Evolutionary conservation across 1,139 yeast species (phyloP).

Genomic region (Sugiyamaella paludigena): DNA sequence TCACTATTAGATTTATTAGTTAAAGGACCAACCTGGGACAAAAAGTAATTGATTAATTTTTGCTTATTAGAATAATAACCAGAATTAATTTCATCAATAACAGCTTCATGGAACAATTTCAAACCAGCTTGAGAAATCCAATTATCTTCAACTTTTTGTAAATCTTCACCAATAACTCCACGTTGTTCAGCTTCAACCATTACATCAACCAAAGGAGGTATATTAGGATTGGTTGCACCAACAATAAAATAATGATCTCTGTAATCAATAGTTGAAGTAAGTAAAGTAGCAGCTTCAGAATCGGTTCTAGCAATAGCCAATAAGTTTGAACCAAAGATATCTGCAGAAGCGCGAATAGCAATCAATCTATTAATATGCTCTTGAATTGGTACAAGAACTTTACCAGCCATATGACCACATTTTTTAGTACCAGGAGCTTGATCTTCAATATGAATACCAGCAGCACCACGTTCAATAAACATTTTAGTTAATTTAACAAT

Average conservation of each 20-base stretch:
- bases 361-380: slow-evolving; percentile 93
- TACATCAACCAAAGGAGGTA: slow-evolving; percentile 70
- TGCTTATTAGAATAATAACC: slow-evolving; percentile 63
- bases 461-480: slow-evolving; percentile 98
- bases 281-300: slow-evolving; percentile 93
- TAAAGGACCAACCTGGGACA: slow-evolving; percentile 68
- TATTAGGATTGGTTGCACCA: slow-evolving; percentile 85
- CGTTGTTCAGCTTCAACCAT: slow-evolving; percentile 77
- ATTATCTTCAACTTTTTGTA: slow-evolving; percentile 72
- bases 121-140: slow-evolving; percentile 86
- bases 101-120: slow-evolving; percentile 89
- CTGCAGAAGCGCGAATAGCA: slow-evolving; percentile 95
- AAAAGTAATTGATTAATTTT: slow-evolving; percentile 63
- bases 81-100: slow-evolving; percentile 72
- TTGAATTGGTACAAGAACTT: slow-evolving; percentile 94
- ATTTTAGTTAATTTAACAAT: slow-evolving; percentile 91
- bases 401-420: slow-evolving; percentile 99
- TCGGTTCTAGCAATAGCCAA: slow-evolving; percentile 92
- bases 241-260: slow-evolving; percentile 91
- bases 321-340: slow-evolving; percentile 82
- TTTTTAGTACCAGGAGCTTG: slow-evolving; percentile 99
- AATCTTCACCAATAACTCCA: slow-evolving; percentile 69
- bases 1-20: slow-evolving; percentile 73
- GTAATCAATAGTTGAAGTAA: slow-evolving; percentile 90
- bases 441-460: slow-evolving; percentile 97